Evolutionary conservation across 345 rosid genomes (phyloP).

Genomic region (Clarkia xantiana): DNA sequence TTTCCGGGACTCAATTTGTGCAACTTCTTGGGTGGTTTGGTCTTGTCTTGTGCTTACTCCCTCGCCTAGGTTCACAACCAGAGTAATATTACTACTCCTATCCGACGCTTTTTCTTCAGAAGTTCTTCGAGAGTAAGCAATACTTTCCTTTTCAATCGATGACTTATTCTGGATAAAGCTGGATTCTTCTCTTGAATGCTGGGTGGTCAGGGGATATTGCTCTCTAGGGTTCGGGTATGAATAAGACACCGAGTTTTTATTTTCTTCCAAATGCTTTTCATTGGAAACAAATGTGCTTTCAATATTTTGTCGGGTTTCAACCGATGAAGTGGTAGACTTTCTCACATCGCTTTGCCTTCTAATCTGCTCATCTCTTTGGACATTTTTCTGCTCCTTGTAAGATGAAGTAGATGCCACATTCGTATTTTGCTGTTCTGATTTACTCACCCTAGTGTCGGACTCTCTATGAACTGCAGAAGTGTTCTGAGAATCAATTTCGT

Average conservation of each 20-base stretch:
- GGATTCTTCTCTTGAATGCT: slow-evolving; percentile 29
- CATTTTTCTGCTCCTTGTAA: slow-evolving; percentile 13
- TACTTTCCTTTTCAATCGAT: slow-evolving; percentile 17
- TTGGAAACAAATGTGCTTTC: slow-evolving; percentile 19
- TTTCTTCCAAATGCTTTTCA: slow-evolving; percentile 24
- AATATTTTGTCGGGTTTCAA: slow-evolving; percentile 17
- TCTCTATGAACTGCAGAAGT: slow-evolving; percentile 26
- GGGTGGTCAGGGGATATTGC: slow-evolving; percentile 19
- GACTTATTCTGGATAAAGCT: slow-evolving; percentile 21
- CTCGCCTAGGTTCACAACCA: slow-evolving; percentile 17
- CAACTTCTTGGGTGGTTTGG: slow-evolving; percentile 19
- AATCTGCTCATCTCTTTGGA: slow-evolving; percentile 21
- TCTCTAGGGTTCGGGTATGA: slow-evolving; percentile 22
- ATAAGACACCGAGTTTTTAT: slow-evolving; percentile 15
- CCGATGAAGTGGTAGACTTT: slow-evolving; percentile 22
- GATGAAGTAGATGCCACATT: slow-evolving; percentile 17
- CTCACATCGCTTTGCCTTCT: slow-evolving; percentile 19
- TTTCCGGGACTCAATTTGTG: slow-evolving; percentile 18
- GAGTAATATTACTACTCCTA: slow-evolving; percentile 22
- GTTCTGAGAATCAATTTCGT: slow-evolving; percentile 21
- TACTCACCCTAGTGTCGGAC: slow-evolving; percentile 27
- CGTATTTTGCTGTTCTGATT: slow-evolving; percentile 21
- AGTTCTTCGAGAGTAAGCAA: slow-evolving; percentile 21
- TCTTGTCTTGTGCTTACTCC: slow-evolving; percentile 15
- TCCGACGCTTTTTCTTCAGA: slow-evolving; percentile 28